A percentile compares a stretch with the other conserved stretches of the same genome.
Conservation (phyloP, 2,329 filamentous ascomycete genomes). For the Curvularia sp. region DNA sequence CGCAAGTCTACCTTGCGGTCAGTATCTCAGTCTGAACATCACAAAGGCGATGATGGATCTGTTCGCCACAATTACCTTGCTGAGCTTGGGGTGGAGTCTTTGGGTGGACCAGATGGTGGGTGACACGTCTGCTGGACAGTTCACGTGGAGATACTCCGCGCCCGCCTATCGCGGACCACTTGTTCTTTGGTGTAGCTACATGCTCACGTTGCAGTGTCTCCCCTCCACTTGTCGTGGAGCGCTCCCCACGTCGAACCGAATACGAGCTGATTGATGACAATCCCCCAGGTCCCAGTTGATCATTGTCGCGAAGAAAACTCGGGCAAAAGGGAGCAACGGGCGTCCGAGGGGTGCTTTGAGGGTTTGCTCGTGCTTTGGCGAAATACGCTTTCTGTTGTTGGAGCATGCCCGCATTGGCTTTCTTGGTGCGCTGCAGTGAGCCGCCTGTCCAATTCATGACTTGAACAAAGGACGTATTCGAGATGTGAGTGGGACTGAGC, state of each 20-base stretch:
- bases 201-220: neutral
- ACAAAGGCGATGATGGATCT: neutral
- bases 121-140: neutral
- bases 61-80: conserved; percentile 3
- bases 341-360: conserved; percentile 31
- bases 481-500: neutral
- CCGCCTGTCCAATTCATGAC: conserved; percentile 61
- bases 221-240: conserved; percentile 8
- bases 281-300: conserved; percentile 11
- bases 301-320: conserved; percentile 28
- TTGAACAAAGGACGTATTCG: neutral
- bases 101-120: neutral
- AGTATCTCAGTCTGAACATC: conserved; percentile 5
- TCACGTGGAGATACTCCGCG: neutral
- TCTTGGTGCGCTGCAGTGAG: conserved; percentile 49
- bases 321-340: conserved; percentile 32
- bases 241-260: conserved; percentile 21
- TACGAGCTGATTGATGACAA: conserved; percentile 16
- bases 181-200: conserved; percentile 3
- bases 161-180: neutral
- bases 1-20: conserved; percentile 2
- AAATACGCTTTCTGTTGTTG: conserved; percentile 58
- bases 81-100: neutral
- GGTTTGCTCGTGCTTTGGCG: conserved; percentile 48
- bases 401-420: conserved; percentile 44